These are phyloP conservation scores for Trichoderma sp. DNA, from an alignment of 2,329 filamentous ascomycete genomes.

Conservation along the genomic window DNA sequence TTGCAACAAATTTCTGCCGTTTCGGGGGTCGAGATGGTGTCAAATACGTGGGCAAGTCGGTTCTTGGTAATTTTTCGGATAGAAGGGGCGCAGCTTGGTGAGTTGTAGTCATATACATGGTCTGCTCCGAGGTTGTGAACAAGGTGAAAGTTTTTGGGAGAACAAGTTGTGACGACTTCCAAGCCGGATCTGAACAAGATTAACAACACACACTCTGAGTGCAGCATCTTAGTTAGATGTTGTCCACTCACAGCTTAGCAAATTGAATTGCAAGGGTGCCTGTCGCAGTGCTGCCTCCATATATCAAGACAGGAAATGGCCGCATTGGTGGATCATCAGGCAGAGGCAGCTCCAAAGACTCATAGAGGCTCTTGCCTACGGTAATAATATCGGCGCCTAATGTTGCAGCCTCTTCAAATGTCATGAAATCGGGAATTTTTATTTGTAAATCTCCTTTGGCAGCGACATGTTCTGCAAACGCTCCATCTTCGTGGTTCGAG, in stretches of 20 bases:
- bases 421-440: slow-evolving; percentile 45
- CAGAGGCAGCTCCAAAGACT: slow-evolving; percentile 44
- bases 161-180: slow-evolving; percentile 40
- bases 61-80: slow-evolving; percentile 25
- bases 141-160: slow-evolving; percentile 38
- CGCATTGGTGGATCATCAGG: slow-evolving; percentile 41
- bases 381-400: slow-evolving; percentile 42
- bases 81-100: slow-evolving; percentile 25
- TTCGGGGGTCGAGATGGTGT: slow-evolving; percentile 10
- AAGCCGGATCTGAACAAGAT: slow-evolving; percentile 33
- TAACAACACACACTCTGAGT: neutral
- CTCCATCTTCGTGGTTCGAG: slow-evolving; percentile 41
- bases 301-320: slow-evolving; percentile 42
- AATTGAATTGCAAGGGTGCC: slow-evolving; percentile 51
- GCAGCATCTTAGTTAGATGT: neutral
- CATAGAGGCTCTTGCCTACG: slow-evolving; percentile 43
- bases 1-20: slow-evolving; percentile 32
- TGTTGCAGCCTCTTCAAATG: slow-evolving; percentile 46
- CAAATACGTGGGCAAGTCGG: neutral
- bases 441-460: slow-evolving; percentile 43
- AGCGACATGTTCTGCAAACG: slow-evolving; percentile 41
- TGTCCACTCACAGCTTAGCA: slow-evolving; percentile 33
- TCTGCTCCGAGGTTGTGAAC: slow-evolving; percentile 44
- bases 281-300: slow-evolving; percentile 54
- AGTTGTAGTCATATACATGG: slow-evolving; percentile 47